Evolutionary conservation across 768 basidiomycete species (phyloP), one percentile per base, ranked within the genome.

Genomic region (Hydnomerulius pinastri): DNA sequence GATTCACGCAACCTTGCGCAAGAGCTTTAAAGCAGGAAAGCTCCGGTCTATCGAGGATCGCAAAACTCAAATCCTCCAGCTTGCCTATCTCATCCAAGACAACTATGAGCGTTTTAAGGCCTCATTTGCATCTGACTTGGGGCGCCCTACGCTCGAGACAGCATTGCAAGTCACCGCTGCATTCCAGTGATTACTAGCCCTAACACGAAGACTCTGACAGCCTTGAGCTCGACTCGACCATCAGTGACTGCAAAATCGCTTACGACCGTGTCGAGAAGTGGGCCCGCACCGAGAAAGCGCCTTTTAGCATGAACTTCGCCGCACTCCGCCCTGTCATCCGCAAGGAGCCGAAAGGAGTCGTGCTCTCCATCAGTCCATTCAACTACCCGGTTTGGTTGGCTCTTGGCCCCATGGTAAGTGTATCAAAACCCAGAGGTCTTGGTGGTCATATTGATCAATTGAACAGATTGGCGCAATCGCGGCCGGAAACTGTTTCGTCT

Each of bases 281-380:
- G 92, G 72, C 85, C 0, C 84, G 82, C 59, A 75, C 87, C 0
- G 78, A 85, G 48, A 77, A 69, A 25, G 76, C 82, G 2, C 59
- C 77, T 0, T 86, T 86, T 58, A 75, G 67, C 24, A 13, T 87
- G 43, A 82, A 76, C 57, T 87, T 75, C 60, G 72, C 70, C 6
- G 69, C 81, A 0, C 80, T 89, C 76, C 72, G 76, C 8, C 89
- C 90, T 1, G 73, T 76, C 12, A 75, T 90, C 2, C 74, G 80
- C 46, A 88, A 90, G 58, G 87, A 90, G 56, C 76, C 92, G 38
- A 93, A 92, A 64, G 89, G 89, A 3, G 77, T 83, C 21, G 77
- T 86, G 0, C 70, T 90, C 41, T 79, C 87, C 57, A 85, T 91
- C 48, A 74, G 73, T 27, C 85, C 87, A 0, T 90, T 87, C 77